Evolutionary conservation across 1,139 yeast species (phyloP).

Genomic region (Diutina mesorugosa): DNA sequence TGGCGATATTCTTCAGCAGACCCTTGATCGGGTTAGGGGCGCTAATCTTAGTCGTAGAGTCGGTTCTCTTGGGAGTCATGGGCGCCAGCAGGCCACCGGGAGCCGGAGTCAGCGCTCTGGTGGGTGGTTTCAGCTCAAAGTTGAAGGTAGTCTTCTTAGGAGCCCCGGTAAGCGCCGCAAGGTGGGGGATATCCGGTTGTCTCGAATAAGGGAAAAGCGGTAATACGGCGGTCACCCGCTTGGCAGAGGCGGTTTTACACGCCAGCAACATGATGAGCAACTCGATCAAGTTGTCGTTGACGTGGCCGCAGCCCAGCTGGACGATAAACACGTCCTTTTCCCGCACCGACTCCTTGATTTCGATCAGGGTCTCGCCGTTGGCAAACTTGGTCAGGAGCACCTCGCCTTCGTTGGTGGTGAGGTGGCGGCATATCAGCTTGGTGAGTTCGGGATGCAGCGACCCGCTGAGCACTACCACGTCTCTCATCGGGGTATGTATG

Average conservation of each 20-base stretch:
- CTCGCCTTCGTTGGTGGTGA: conserved; percentile 48
- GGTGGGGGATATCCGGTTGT: conserved; percentile 1
- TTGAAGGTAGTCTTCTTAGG: conserved; percentile 7
- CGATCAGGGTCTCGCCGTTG: conserved; percentile 36
- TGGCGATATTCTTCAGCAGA: neutral
- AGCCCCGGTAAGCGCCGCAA: conserved; percentile 26
- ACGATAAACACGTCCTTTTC: conserved; percentile 3
- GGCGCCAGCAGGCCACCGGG: neutral
- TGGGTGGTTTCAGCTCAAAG: neutral
- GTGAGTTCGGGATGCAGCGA: conserved; percentile 60
- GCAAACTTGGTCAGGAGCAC: conserved; percentile 58
- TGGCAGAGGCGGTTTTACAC: conserved; percentile 1
- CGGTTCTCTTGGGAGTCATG: neutral
- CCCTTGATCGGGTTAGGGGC: neutral
- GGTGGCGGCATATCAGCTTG: conserved; percentile 44
- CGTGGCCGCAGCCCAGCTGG: conserved; percentile 4
- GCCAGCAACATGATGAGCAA: conserved; percentile 30
- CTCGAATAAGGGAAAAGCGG: conserved; percentile 3
- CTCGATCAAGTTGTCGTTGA: conserved; percentile 5
- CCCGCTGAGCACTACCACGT: conserved; percentile 67
- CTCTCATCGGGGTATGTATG: conserved; percentile 36
- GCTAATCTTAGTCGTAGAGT: neutral
- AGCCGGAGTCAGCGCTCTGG: neutral
- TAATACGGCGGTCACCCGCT: conserved; percentile 3
- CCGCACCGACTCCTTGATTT: conserved; percentile 2